phyloP scores from a whole-genome alignment of 306 rosid species.

The Adenanthera pavonina region DNA sequence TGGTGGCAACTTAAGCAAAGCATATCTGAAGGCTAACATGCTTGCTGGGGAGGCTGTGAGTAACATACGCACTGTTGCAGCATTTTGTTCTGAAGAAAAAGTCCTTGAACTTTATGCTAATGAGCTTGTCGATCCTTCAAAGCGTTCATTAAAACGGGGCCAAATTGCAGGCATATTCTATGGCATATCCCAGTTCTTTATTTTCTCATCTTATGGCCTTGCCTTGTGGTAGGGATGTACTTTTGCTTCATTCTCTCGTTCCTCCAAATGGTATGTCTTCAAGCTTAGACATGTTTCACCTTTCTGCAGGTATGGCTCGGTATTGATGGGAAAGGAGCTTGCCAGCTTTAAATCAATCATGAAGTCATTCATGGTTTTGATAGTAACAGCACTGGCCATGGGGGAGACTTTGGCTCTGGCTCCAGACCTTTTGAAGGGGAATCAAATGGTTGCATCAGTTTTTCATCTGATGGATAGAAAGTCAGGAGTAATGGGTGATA shows the following conservation, averaged over 20 bases:
- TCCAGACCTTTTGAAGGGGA: conserved; percentile 88
- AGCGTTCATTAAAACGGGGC: conserved; percentile 71
- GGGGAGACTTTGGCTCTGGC: conserved; percentile 90
- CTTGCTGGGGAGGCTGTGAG: conserved; percentile 94
- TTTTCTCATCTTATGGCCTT: conserved; percentile 89
- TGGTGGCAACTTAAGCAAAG: conserved; percentile 94
- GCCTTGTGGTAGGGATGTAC: conserved; percentile 75
- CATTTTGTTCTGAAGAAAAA: conserved; percentile 86
- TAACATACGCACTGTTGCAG: conserved; percentile 91
- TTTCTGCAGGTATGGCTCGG: conserved; percentile 83
- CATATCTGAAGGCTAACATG: conserved; percentile 88
- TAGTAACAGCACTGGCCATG: conserved; percentile 89
- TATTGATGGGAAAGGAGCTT: conserved; percentile 74
- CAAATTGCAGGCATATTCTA: conserved; percentile 92
- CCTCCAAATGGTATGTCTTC: not conserved
- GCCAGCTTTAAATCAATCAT: conserved; percentile 80
- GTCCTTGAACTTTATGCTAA: conserved; percentile 69
- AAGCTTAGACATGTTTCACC: not conserved
- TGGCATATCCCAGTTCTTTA: conserved; percentile 88
- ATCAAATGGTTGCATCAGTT: conserved; percentile 88
- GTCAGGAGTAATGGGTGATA: conserved; percentile 58
- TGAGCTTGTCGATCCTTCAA: conserved; percentile 82
- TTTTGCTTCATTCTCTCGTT: conserved; percentile 18
- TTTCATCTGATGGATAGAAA: conserved; percentile 75
- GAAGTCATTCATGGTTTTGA: conserved; percentile 88